Base-by-base conservation (phyloP, 208 protist genomes). In the Crithidia sp. region DNA sequence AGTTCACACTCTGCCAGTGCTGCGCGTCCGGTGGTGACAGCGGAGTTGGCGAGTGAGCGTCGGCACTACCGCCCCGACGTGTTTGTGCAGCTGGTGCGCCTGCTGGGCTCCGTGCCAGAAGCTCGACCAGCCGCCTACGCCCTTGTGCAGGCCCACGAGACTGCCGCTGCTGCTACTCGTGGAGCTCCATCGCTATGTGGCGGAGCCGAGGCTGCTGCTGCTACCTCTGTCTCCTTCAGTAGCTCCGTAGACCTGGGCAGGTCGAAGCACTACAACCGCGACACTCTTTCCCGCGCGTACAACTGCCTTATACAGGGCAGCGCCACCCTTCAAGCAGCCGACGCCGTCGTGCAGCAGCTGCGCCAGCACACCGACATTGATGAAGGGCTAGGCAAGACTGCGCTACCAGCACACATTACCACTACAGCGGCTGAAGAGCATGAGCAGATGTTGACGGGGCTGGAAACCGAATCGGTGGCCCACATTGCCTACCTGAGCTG, bases 401-500 rank as follows among this genome's bases (percentile, higher is more conserved):
- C 47, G 14, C 40, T 8, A 2, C 28, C 28, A 1, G 28, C 28
- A 28, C 28, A 28, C 28, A 40, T 12, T 9, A 40, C 36, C 41
- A 73, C 39, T 14, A 13, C 45, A 2, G 7, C 45, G 45, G 45
- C 45, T 49, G 9, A 54, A 28, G 70, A 65, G 44, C 56, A 41
- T 40, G 60, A 80, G 17, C 47, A 3, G 7, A 56, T 41, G 36
- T 44, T 75, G 16, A 45, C 73, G 28, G 49, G 39, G 3, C 65
- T 91, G 4, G 88, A 93, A 71, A 91, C 89, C 66, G 85, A 90
- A 57, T 91, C 86, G 1, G 72, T 84, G 40, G 84, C 81, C 39
- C 82, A 91, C 45, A 65, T 94, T 6, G 68, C 84, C 5, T 57
- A 79, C 9, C 67, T 95, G n/a, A 75, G 85, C 43, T 77, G 82